phyloP scores from a whole-genome alignment of 2,329 filamentous ascomycete genomes.

The Cladophialophora exuberans region DNA sequence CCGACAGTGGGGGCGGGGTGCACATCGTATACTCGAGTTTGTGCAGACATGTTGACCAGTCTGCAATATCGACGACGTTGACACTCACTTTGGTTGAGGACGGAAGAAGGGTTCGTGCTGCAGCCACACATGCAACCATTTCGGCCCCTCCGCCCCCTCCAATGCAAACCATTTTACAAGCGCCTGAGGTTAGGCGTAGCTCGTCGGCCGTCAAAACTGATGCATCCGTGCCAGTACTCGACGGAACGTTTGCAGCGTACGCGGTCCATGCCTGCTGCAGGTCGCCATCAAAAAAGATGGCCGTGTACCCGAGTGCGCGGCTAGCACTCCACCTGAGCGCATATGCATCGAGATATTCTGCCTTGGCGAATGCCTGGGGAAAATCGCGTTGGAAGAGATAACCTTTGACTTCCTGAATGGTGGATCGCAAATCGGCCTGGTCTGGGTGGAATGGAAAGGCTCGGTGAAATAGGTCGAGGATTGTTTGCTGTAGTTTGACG shows the following conservation, averaged over 20 bases:
- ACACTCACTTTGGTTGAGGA: constrained; percentile 44
- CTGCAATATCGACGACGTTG: constrained; percentile 77
- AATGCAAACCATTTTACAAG: constrained; percentile 56
- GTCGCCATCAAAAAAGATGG: constrained; percentile 48
- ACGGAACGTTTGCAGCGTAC: constrained; percentile 5
- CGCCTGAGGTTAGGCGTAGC: constrained; percentile 11
- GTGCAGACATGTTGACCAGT: constrained; percentile 69
- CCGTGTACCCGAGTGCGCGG: constrained; percentile 78
- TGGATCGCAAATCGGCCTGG: constrained; percentile 51
- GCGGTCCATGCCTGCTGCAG: constrained; percentile 22
- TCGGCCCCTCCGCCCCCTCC: constrained; percentile 70
- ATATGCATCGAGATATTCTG: constrained; percentile 77
- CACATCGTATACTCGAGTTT: constrained; percentile 62
- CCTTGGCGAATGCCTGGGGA: constrained; percentile 71
- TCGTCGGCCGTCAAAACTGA: background rate
- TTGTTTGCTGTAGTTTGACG: constrained; percentile 64
- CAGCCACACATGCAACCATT: constrained; percentile 63
- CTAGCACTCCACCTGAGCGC: constrained; percentile 89
- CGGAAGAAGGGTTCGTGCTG: constrained; percentile 10
- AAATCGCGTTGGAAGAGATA: constrained; percentile 89
- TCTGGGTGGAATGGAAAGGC: constrained; percentile 58
- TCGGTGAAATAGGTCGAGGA: constrained; percentile 73
- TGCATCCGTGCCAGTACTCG: background rate
- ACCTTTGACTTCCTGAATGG: constrained; percentile 81
- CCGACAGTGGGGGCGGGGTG: constrained; percentile 26